Base-by-base conservation (phyloP, 495 filamentous ascomycete species). In the Halenospora varia region DNA sequence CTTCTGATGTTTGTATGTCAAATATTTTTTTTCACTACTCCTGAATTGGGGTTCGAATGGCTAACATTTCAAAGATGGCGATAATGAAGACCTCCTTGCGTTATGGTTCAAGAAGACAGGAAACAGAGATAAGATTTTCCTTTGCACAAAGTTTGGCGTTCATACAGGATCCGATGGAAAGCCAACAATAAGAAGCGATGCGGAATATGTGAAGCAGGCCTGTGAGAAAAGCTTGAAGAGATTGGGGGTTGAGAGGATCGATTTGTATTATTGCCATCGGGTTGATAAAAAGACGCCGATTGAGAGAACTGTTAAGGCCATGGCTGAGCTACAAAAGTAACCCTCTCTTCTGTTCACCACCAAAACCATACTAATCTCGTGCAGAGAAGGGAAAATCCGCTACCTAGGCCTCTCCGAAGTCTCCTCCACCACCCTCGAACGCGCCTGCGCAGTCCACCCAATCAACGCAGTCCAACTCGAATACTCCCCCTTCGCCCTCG, bases 251-350 rank as follows among this genome's bases (percentile, higher is more conserved):
- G 68, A 76, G 3, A 54, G 55, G 61, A 70, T 95, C 52, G 89
- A 95, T 70, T 79, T 92, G 53, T 96, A 90, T 61, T 82, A 90
- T 70, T 84, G 74, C 59, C 88, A 86, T n/a, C 75, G 91, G 0
- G 79, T 88, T 22, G 91, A 95, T 62, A 73, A 75, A 1, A 80
- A 79, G 0, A 76, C 74, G 44, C 71, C 73, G 2, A 62, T 78
- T 57, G 70, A 71, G 25, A 71, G 71, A 17, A 78, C 80, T 13
- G 24, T 63, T n/a, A 17, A n/a, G n/a, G n/a, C n/a, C n/a, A n/a
- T n/a, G n/a, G n/a, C n/a, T n/a, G n/a, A n/a, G n/a, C n/a, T n/a
- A n/a, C n/a, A n/a, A n/a, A n/a, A n/a, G n/a, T n/a, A n/a, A n/a
- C n/a, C n/a, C n/a, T n/a, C n/a, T n/a, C n/a, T n/a, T n/a, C n/a